Conservation (phyloP, 2,329 filamentous ascomycete species). For the Diaporthe citri region DNA sequence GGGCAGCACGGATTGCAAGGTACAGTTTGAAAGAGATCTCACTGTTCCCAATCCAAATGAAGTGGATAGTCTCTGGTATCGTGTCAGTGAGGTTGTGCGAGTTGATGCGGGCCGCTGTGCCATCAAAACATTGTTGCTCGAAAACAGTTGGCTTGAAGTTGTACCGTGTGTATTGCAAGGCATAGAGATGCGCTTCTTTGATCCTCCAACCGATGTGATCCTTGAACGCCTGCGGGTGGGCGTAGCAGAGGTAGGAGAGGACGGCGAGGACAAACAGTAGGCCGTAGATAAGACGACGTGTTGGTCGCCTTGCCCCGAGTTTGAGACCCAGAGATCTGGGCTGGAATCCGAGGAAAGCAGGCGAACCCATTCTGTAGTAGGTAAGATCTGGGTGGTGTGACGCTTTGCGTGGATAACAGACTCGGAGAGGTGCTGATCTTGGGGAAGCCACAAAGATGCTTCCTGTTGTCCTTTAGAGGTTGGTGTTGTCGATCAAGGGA, state of each 20-base stretch:
- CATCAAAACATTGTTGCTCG: conserved; percentile 2
- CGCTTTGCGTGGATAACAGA: no score
- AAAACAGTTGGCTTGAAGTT: neutral
- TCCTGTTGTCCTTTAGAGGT: neutral
- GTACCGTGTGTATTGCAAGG: neutral
- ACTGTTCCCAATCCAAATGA: conserved; percentile 10
- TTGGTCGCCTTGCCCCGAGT: neutral
- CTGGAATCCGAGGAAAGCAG: neutral
- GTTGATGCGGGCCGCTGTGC: neutral
- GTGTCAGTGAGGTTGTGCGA: conserved; percentile 6
- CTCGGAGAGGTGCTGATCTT: neutral
- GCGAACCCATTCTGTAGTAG: neutral
- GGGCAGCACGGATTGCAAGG: neutral
- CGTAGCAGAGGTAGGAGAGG: neutral
- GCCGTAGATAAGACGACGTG: neutral
- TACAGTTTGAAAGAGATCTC: neutral
- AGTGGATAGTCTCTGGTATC: neutral
- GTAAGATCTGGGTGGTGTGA: neutral
- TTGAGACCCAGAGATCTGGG: neutral
- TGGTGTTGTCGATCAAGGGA: neutral
- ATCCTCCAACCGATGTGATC: neutral
- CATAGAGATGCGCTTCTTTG: neutral
- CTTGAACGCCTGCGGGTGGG: neutral
- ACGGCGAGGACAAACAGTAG: neutral
- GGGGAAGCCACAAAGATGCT: no score